These are phyloP conservation scores for Rosellinia necatrix DNA, from an alignment of 2,329 filamentous ascomycete genomes.

Conservation along the genomic window DNA sequence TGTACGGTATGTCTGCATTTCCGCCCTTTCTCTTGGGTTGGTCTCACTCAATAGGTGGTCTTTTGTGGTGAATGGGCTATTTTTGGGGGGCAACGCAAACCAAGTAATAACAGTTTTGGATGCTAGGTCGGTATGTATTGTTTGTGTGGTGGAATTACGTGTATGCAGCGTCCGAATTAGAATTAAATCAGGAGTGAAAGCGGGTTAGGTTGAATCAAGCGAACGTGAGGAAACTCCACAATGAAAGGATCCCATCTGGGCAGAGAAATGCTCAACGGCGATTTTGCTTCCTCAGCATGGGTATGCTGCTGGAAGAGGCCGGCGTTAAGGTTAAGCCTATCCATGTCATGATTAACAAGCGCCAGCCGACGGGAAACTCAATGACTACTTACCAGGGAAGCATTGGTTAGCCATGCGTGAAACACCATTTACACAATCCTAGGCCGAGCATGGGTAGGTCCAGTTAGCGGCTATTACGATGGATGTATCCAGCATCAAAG, in stretches of 20 bases:
- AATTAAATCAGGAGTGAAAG: not conserved
- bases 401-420: no score
- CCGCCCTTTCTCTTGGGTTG: constrained; percentile 5
- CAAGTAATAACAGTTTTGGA: no score
- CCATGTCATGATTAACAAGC: not conserved
- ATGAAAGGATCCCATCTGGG: not conserved
- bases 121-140: not conserved
- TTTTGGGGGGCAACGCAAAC: constrained; percentile 6
- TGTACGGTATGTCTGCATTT: no score
- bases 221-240: not conserved
- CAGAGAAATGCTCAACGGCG: not conserved
- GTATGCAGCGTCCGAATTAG: no score
- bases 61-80: constrained; percentile 6
- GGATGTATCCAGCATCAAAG: no score
- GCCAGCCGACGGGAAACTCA: not conserved
- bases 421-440: no score
- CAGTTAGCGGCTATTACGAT: no score
- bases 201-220: not conserved
- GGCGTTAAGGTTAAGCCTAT: not conserved
- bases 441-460: not conserved
- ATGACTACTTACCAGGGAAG: no score
- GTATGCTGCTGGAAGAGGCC: not conserved
- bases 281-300: no score
- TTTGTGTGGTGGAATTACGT: no score
- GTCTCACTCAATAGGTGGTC: constrained; percentile 2